phyloP scores from a whole-genome alignment of 495 filamentous ascomycete genomes.

The Tetracladium setigerum region DNA sequence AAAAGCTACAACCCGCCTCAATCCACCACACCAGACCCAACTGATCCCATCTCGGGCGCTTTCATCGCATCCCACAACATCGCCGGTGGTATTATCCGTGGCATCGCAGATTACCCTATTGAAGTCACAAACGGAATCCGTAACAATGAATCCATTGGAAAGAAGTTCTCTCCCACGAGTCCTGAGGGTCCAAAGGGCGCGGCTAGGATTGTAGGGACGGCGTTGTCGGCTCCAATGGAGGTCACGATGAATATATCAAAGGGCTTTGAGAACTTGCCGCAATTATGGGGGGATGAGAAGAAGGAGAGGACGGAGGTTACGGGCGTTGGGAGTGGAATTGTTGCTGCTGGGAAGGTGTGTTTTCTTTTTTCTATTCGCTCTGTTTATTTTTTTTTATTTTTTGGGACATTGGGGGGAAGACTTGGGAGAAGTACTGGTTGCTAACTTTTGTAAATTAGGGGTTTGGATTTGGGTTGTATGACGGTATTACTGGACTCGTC shows the following conservation, averaged over 20 bases:
- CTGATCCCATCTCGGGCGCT: constrained; percentile 45
- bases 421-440: not conserved
- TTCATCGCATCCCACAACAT: constrained; percentile 55
- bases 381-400: too few species aligned
- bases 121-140: constrained; percentile 31
- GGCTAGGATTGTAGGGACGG: constrained; percentile 8
- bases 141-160: constrained; percentile 23
- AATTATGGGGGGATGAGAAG: constrained; percentile 65
- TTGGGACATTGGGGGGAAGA: too few species aligned
- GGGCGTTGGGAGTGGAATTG: constrained; percentile 54
- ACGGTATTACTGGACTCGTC: constrained; percentile 62
- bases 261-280: constrained; percentile 78
- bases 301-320: constrained; percentile 61
- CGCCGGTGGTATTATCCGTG: constrained; percentile 50
- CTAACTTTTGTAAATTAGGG: constrained; percentile 19
- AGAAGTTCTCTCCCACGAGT: constrained; percentile 1
- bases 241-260: constrained; percentile 33
- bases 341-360: constrained; percentile 45
- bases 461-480: constrained; percentile 56
- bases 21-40: constrained; percentile 1
- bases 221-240: constrained; percentile 13
- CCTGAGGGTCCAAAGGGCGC: constrained; percentile 4
- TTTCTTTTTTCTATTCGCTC: constrained; percentile 5
- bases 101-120: constrained; percentile 51
- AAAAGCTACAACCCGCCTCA: not conserved